Base-by-base conservation (phyloP, 306 rosid species). In the Trichosanthes truncata region DNA sequence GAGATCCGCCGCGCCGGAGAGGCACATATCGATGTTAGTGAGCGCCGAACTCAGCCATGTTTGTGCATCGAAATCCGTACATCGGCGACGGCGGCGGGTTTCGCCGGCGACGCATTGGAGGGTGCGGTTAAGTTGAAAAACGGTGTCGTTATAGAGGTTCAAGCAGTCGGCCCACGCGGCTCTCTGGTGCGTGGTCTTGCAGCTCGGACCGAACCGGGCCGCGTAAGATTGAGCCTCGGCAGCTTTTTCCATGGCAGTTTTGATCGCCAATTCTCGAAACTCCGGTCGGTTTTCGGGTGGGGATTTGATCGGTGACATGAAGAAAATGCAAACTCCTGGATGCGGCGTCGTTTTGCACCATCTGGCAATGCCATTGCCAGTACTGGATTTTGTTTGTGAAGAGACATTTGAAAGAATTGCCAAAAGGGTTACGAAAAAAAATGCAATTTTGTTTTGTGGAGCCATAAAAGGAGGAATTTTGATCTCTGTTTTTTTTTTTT, bases 1-100 rank as follows among this genome's bases (percentile, higher is more conserved):
- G 0, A 94, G 81, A 6, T 91, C 97, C 3, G 68, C 26, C 1
- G 97, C 89, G 1, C 94, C 89, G 10, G 76, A 75, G 9, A 53
- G 80, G 35, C 98, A 94, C 0, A 92, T 88, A 9, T 84, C 83
- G 2, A 92, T 79, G 91, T 89, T 90, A 1, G 98, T 94, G 9
- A 89, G 89, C n/a, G 98, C 91, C 0, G 98, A 83, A 83, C 98
- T 94, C 0, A 94, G 91, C 98, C 98, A 94, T 0, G 97, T 94
- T 49, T 94, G 98, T 0, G 93, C 92, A 29, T 94, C 98, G 12
- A 89, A 84, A 2, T 77, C 60, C 17, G 97, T 84, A 43, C 76
- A 71, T 8, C 21, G 33, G 9, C 31, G 29, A 76, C 89, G 87
- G 20, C 62, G 35, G 7, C 3, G 72, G 1, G 76, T 25, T 45